Evolutionary conservation across 2,329 filamentous ascomycete species (phyloP), one percentile per base, ranked within the genome.

Genomic region (Coniella lustricola): DNA sequence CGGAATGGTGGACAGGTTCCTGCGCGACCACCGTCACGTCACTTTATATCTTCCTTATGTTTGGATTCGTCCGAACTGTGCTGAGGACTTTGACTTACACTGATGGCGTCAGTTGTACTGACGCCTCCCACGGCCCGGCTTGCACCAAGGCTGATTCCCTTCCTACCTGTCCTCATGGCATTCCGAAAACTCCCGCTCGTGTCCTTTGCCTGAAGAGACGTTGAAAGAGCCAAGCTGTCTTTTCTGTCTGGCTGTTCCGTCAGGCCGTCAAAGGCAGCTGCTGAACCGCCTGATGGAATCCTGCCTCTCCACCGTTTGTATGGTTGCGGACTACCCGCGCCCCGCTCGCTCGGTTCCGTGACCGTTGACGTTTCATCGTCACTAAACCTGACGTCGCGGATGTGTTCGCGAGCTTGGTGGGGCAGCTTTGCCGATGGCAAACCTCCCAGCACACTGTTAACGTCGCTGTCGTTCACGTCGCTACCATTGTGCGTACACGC

Each of bases 131-230:
- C 60, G 2, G 63, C 63, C 49, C 61, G 68, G 21, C 67, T 62
- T 5, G 63, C 59, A 7, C 65, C 68, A 31, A 73, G 60, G 29
- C 59, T 66, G 48, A 73, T 73, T 3, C 40, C 40, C 32, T 64
- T 62, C 18, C 29, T 47, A 16, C 64, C 63, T 7, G 61, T 59
- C 9, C 65, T 57, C 52, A 67, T 64, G n/a, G 66, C 62, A 35
- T 68, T 68, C 22, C 67, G 72, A 14, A 72, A 61, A 40, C 59
- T 65, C 51, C 67, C 71, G 5, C 58, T 59, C 3, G 54, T 49
- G 37, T 61, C 60, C 33, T 60, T 54, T 8, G 58, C 58, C 49
- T 60, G 62, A 8, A 63, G 52, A 51, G 62, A 62, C n/a, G 61
- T 55, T n/a, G 48, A 16, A 13, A 37, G 45, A 18, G 48, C 36